These are phyloP conservation scores for Citrus reticulata DNA, from an alignment of 345 rosid species.

Conservation along the genomic window DNA sequence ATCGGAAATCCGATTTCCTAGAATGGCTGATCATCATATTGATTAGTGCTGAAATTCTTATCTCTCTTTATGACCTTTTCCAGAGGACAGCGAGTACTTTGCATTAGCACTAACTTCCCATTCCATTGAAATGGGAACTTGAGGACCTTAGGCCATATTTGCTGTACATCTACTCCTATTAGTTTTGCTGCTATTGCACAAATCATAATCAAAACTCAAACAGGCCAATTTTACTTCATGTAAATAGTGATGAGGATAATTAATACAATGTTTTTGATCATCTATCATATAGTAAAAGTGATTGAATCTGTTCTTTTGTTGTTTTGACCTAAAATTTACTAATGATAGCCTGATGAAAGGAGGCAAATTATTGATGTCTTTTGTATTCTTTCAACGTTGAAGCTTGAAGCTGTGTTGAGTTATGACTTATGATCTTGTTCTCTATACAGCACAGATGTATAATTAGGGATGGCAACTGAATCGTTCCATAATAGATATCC, in stretches of 20 bases:
- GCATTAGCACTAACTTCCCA: slow-evolving; percentile 3
- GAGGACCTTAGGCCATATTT: neutral
- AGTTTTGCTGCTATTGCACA: neutral
- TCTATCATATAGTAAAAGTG: neutral
- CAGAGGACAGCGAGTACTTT: slow-evolving; percentile 26
- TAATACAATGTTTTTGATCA: neutral
- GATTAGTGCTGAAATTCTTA: slow-evolving; percentile 73
- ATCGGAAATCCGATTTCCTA: slow-evolving; percentile 87
- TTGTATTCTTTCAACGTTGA: no score
- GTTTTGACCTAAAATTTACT: neutral
- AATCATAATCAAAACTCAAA: neutral
- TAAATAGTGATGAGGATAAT: neutral
- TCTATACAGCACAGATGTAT: no score
- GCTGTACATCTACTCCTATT: neutral
- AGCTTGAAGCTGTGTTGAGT: neutral
- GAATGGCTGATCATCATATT: slow-evolving; percentile 93
- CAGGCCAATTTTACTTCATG: neutral
- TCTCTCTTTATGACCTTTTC: slow-evolving; percentile 58
- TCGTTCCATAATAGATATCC: no score
- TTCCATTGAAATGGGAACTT: neutral
- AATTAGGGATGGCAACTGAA: no score
- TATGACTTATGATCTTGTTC: no score
- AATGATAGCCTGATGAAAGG: neutral
- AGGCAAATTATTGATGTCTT: neutral
- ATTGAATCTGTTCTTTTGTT: neutral